Percentiles rank a stretch among this genome's conserved stretches.
These are phyloP conservation scores for Alternaria infectoria DNA, from an alignment of 2,329 filamentous ascomycete species.

Conservation along the genomic window DNA sequence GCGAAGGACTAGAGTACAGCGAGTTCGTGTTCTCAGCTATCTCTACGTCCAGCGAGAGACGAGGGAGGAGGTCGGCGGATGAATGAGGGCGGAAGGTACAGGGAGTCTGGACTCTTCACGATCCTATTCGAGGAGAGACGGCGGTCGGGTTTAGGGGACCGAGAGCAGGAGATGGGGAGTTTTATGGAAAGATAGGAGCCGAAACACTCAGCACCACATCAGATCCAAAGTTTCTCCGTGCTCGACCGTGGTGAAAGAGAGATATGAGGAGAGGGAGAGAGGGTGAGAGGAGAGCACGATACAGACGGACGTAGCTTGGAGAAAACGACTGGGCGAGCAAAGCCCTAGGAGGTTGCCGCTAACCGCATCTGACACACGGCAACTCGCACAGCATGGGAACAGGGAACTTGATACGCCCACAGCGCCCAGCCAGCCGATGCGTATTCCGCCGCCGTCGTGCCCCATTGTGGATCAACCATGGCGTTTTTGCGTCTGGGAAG, in stretches of 20 bases:
- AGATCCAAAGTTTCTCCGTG: constrained; percentile 46
- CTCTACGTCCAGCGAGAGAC: constrained; percentile 41
- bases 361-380: constrained; percentile 25
- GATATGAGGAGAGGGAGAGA: constrained; percentile 34
- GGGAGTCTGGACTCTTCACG: constrained; percentile 39
- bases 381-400: constrained; percentile 42
- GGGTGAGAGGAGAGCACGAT: constrained; percentile 39
- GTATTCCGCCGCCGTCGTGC: constrained; percentile 16
- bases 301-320: constrained; percentile 44
- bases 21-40: constrained; percentile 32
- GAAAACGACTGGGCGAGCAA: constrained; percentile 45
- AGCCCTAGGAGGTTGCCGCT: constrained; percentile 35
- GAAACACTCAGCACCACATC: constrained; percentile 47
- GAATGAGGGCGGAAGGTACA: constrained; percentile 36
- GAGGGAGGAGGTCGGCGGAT: constrained; percentile 21
- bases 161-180: constrained; percentile 45
- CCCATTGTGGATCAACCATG: constrained; percentile 33
- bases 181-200: constrained; percentile 45
- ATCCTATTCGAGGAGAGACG: constrained; percentile 44
- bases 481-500: constrained; percentile 40
- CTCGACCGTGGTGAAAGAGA: constrained; percentile 46
- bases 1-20: constrained; percentile 46
- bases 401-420: constrained; percentile 25
- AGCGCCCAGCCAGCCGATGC: constrained; percentile 21
- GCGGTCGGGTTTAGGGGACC: constrained; percentile 43